These are phyloP conservation scores for Pyricularia pennisetigena DNA, from an alignment of 2,329 filamentous ascomycete species.

Conservation along the genomic window DNA sequence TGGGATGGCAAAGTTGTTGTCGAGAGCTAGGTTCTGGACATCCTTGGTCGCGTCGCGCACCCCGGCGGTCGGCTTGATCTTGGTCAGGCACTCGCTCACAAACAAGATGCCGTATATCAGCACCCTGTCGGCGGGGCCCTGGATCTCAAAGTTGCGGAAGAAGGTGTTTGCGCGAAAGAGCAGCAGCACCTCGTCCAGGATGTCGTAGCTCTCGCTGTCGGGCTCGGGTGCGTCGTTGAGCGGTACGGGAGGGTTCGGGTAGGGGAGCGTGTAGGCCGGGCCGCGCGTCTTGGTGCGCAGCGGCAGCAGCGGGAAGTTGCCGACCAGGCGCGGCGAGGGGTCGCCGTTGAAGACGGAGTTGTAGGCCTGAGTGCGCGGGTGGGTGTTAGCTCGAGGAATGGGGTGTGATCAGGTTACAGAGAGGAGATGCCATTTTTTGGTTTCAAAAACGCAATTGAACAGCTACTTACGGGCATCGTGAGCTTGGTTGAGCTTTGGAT, in stretches of 20 bases:
- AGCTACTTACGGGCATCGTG: neutral
- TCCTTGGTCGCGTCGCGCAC: conserved; percentile 57
- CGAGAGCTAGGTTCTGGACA: conserved; percentile 81
- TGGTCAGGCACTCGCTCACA: conserved; percentile 79
- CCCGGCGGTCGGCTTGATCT: conserved; percentile 68
- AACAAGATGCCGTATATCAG: conserved; percentile 96
- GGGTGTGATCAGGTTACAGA: neutral
- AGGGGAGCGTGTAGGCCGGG: conserved; percentile 77
- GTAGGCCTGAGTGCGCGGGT: conserved; percentile 60
- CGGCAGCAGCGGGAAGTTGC: conserved; percentile 91
- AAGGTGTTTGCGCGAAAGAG: conserved; percentile 98
- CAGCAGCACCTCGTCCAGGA: conserved; percentile 83
- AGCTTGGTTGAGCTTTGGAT: conserved; percentile 1
- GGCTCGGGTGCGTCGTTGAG: conserved; percentile 62
- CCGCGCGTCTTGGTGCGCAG: conserved; percentile 91
- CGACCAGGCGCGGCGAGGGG: conserved; percentile 50
- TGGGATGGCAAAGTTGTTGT: conserved; percentile 86
- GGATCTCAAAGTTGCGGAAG: conserved; percentile 99
- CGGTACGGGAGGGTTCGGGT: conserved; percentile 45
- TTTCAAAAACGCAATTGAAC: neutral
- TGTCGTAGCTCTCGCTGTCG: conserved; percentile 78
- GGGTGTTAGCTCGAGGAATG: neutral
- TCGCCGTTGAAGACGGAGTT: conserved; percentile 92
- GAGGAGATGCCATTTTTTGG: neutral
- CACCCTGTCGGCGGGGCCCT: conserved; percentile 86